Base-by-base conservation (phyloP, 225 moss, liverwort and hornwort species). In the Bryum argenteum region DNA sequence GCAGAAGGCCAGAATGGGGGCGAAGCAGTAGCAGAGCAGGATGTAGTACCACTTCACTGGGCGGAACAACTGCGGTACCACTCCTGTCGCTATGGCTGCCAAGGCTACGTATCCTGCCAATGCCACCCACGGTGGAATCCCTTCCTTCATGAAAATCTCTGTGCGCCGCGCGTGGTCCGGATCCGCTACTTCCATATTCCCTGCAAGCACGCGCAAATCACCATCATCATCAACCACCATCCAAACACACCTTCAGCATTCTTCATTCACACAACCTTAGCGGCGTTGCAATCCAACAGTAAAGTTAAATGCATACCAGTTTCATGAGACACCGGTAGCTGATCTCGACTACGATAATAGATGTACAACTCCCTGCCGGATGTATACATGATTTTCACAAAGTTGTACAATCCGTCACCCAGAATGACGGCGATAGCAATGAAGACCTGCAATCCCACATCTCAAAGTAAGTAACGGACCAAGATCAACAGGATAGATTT, bases 321-420 rank as follows among this genome's bases (percentile, higher is more conserved):
- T 63, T 43, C 61, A 13, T 19, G 56, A 11, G 61, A 8, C 26
- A 63, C 11, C 2, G 93, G 93, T 51, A 91, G 82, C 61, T 82
- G 67, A 60, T 71, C 60, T 8, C 33, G 74, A 6, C 60, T 75
- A 15, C 23, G 53, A 22, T 93, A 85, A 28, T 83, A 84, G 9
- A 58, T 20, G 23, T 71, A 70, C 17, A 93, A 12, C 20, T 71
- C 65, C n/a, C 50, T 73, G 45, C 57, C 75, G 11, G 87, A 84
- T 42, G 62, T 74, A 24, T 18, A 20, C 33, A 76, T 23, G 57
- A 96, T 89, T 78, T 85, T 90, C 19, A 79, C 0, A 50, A 93
- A 86, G 67, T 96, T 91, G 78, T 96, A 96, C 67, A 96, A 60
- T n/a, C 96, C 96, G 65, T 96, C 96, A 52, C 96, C 96, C 58